Evolutionary conservation across 202 grass and related monocot genomes (phyloP).

Genomic region (Schoenoplectus triqueter): DNA sequence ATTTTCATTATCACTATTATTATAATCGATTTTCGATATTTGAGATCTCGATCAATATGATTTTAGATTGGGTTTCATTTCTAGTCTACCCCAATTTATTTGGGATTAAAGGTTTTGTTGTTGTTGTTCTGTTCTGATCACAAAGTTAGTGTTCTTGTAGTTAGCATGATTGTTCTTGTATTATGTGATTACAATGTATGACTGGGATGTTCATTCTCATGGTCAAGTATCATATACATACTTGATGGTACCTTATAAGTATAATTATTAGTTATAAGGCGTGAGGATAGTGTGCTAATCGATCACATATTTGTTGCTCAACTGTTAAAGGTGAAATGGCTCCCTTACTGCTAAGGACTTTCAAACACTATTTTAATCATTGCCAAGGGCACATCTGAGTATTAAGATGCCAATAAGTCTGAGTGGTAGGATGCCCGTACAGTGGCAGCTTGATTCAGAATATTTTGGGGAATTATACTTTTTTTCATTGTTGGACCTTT

Average conservation of each 20-base stretch:
- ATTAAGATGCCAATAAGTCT: background rate
- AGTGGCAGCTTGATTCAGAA: background rate
- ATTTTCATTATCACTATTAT: too few species aligned
- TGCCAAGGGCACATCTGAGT: background rate
- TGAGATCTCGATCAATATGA: too few species aligned
- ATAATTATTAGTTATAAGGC: background rate
- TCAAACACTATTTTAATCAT: background rate
- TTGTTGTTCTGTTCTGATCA: background rate
- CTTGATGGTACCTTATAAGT: background rate
- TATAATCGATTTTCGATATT: too few species aligned
- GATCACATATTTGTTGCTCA: background rate
- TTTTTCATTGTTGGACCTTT: background rate
- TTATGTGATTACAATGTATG: too few species aligned
- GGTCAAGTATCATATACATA: background rate
- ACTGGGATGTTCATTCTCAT: too few species aligned
- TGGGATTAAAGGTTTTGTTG: too few species aligned
- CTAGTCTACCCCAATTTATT: too few species aligned
- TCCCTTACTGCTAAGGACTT: background rate
- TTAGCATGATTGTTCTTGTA: background rate
- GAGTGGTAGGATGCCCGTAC: background rate
- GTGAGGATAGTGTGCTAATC: background rate
- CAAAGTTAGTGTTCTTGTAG: background rate
- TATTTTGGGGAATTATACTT: background rate
- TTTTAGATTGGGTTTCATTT: too few species aligned
- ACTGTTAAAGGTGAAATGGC: background rate